Conservation (phyloP, 441 rosid genomes). For the Flueggea neowawraea region DNA sequence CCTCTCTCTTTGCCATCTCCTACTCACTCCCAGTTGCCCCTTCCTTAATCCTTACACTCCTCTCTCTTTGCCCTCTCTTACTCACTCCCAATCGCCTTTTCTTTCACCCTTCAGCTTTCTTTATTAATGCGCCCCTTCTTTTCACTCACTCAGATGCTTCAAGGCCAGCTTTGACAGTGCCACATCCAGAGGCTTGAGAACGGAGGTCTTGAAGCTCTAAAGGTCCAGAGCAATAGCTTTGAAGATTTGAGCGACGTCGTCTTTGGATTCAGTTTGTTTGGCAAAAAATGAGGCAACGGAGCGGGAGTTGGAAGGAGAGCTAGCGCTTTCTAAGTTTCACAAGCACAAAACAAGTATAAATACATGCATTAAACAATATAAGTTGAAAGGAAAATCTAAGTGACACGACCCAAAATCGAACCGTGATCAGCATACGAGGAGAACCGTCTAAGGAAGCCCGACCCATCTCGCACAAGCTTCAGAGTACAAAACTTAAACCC, state of each 20-base stretch:
- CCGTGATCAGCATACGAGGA: no score
- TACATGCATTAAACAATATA: no score
- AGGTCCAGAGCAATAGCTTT: constrained; percentile 58
- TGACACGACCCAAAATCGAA: no score
- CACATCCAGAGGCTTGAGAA: constrained; percentile 48
- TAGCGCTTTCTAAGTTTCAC: no score
- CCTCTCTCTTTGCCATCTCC: no score
- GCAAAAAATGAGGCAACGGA: constrained; percentile 42
- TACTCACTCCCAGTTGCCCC: constrained; percentile 27
- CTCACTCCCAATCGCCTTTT: no score
- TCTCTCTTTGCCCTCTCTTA: constrained; percentile 33
- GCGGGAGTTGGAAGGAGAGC: constrained; percentile 37
- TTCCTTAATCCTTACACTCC: constrained; percentile 45
- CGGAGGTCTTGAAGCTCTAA: constrained; percentile 52
- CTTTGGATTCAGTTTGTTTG: constrained; percentile 42
- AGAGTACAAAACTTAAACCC: no score
- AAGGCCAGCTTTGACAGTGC: constrained; percentile 55
- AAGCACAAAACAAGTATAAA: no score
- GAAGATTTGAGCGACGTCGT: constrained; percentile 62
- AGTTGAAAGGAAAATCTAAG: no score
- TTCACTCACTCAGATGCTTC: constrained; percentile 41
- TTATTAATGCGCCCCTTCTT: constrained; percentile 51
- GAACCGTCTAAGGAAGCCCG: no score
- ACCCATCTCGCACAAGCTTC: no score
- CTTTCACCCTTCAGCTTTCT: constrained; percentile 52